Evolutionary conservation across 306 rosid genomes (phyloP).

Genomic region (Casuarina glauca): DNA sequence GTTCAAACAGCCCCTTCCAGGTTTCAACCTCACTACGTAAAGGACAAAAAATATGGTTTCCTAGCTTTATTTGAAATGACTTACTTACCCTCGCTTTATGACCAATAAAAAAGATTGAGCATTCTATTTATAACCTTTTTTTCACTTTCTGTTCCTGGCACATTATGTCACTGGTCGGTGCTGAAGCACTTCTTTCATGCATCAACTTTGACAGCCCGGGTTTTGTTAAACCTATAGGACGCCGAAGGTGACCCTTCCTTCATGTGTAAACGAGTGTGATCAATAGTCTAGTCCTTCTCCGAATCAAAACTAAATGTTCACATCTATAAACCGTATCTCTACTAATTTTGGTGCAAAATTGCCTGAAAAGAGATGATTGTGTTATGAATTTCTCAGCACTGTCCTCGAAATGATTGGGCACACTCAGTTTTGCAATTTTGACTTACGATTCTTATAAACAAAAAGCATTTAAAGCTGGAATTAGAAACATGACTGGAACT

Average conservation of each 20-base stretch:
- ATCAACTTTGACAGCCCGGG: neutral
- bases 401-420: neutral
- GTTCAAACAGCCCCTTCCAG: conserved; percentile 21
- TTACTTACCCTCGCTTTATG: neutral
- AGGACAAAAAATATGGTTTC: conserved; percentile 15
- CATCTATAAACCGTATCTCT: neutral
- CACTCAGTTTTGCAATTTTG: neutral
- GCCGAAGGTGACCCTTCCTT: too few relatives aligned
- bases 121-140: neutral
- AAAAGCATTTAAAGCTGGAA: neutral
- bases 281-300: neutral
- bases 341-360: neutral
- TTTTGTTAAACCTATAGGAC: neutral
- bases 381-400: neutral
- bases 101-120: neutral
- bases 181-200: neutral
- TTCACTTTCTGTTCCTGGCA: too few relatives aligned
- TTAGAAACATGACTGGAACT: neutral
- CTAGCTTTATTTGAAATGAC: neutral
- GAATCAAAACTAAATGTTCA: neutral
- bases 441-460: neutral
- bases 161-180: neutral
- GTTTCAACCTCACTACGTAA: conserved; percentile 22
- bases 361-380: neutral
- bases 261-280: neutral